Base-by-base conservation (phyloP, 2,329 filamentous ascomycete genomes). In the Dendryphion nanum region DNA sequence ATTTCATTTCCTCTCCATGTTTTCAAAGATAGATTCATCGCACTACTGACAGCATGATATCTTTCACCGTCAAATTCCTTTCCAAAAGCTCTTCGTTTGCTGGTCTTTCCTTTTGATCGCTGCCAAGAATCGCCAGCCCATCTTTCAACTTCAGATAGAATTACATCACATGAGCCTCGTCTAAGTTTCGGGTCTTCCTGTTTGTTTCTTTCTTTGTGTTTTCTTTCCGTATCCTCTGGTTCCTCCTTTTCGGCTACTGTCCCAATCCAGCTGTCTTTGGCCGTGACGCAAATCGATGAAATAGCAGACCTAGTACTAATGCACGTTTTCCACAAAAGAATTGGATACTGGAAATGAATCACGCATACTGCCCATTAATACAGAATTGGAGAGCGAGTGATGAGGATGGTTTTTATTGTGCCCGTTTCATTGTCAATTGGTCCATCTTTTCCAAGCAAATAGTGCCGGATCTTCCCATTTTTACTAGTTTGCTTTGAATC, bases 371-470 rank as follows among this genome's bases (percentile, higher is more conserved):
- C 41, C 57, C 55, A 61, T 5, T 63, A 50, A 7, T 60, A 53
- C 18, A 65, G 50, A 6, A 64, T 52, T 1, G 61, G 56, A 4
- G 57, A 52, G 10, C 59, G 56, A 26, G 61, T 63, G 44, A 63
- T 63, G 4, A 48, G 38, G 33, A 63, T 53, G 13, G 24, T 7
- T 13, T 13, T 21, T 13, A 10, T 7, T 3, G 18, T 15, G 12
- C 16, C 17, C 10, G 6, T 3, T 33, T 18, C 18, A 13, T 33
- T 33, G 6, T 10, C 6, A 8, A n/a, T 30, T 26, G 23, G 3
- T 2, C 16, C 16, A 13, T 30, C 16, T 30, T 30, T 16, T 30
- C n/a, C n/a, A n/a, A n/a, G n/a, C n/a, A n/a, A n/a, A n/a, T n/a
- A n/a, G n/a, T n/a, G n/a, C n/a, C n/a, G n/a, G n/a, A n/a, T n/a